Evolutionary conservation across 495 filamentous ascomycete species (phyloP), one percentile per base, ranked within the genome.

Genomic region (Tricharina praecox): DNA sequence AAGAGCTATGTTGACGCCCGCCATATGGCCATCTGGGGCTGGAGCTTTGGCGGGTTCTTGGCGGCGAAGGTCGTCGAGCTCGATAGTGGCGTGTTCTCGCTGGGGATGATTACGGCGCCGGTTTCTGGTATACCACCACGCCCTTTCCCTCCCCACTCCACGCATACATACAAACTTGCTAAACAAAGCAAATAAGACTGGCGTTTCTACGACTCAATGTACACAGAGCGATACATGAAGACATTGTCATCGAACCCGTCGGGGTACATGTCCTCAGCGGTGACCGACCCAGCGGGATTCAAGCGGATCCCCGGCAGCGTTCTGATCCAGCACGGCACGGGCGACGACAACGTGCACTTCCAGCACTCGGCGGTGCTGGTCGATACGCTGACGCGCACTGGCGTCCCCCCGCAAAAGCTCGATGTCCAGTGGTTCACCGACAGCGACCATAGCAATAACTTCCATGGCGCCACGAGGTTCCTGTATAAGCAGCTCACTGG

Each of bases 151-250:
- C 23, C 25, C 16, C 13, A 11, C 18, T 34, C 23, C 1, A 8
- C 10, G 7, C 10, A 10, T 20, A 41, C 24, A 4, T 0, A 10
- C 16, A n/a, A n/a, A n/a, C n/a, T 25, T 19, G 5, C 40, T 37
- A 8, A 50, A 25, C 11, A 45, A 24, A 20, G 71, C 74, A 2
- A 64, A n/a, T n/a, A 61, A 11, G 73, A 76, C 55, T 77, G 74
- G 75, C 64, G 72, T 2, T 72, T 76, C 60, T 78, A 78, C 62
- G 74, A 79, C 51, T 67, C 56, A 48, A 70, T 78, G 61, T 79
- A 78, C 62, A 76, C 75, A 8, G 74, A 79, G 61, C 65, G 75
- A 23, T 78, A 75, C 56, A 78, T 78, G 74, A 75, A 77, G 51
- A 70, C 65, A 16, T 63, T 67, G 1, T 51, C 56, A 32, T 45